Conservation (phyloP, 1,284 basidiomycete species). For the Ganoderma meredithae region DNA sequence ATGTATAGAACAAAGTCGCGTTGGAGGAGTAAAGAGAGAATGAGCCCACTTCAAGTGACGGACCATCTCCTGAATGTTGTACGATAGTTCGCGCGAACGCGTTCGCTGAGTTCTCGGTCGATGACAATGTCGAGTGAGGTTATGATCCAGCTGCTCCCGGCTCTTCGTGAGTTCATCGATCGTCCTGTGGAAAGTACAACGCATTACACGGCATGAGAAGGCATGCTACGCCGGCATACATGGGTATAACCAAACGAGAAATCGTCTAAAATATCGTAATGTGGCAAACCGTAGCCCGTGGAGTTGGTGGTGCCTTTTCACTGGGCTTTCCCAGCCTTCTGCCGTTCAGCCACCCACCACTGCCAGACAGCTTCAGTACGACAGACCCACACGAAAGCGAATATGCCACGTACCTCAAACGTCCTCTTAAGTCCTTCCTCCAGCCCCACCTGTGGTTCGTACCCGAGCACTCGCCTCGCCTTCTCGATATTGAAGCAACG, state of each 20-base stretch:
- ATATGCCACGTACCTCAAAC: slow-evolving; percentile 65
- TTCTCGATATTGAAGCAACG: slow-evolving; percentile 98
- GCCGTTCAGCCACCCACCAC: slow-evolving; percentile 36
- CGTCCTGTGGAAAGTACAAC: background rate
- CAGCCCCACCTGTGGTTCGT: slow-evolving; percentile 90
- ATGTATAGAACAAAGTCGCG: slow-evolving; percentile 36
- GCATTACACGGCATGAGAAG: slow-evolving; percentile 25
- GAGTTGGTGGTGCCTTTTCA: slow-evolving; percentile 27
- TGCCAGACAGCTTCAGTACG: slow-evolving; percentile 5
- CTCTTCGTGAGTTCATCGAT: background rate
- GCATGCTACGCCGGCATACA: slow-evolving; percentile 18
- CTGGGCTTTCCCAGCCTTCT: slow-evolving; percentile 32
- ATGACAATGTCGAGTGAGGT: background rate
- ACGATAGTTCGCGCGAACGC: background rate
- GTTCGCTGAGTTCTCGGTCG: background rate
- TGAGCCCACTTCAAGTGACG: background rate
- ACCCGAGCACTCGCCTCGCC: slow-evolving; percentile 90
- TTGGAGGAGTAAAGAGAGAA: slow-evolving; percentile 21
- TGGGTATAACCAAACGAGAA: slow-evolving; percentile 25
- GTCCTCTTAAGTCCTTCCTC: slow-evolving; percentile 88
- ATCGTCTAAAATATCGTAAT: slow-evolving; percentile 20
- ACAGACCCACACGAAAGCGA: background rate
- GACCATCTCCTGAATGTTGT: background rate
- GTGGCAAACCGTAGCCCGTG: slow-evolving; percentile 14
- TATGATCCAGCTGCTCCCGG: background rate